Conservation (phyloP, 345 rosid genomes). For the Luvunga scandens region DNA sequence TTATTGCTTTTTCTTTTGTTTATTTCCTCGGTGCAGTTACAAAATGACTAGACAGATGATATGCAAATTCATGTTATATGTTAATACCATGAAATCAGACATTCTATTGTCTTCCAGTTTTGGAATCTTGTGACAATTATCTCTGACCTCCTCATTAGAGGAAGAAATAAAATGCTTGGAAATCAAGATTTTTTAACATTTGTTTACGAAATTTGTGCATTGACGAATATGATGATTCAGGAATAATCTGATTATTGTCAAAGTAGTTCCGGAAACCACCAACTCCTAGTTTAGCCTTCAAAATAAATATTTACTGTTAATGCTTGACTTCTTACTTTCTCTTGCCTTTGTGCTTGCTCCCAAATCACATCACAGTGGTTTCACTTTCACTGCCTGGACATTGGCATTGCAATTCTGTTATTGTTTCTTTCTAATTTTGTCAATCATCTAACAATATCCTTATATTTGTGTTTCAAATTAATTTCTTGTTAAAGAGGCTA, state of each 20-base stretch:
- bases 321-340: not conserved
- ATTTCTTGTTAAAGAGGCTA: constrained; percentile 45
- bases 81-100: not conserved
- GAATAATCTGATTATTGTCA: not conserved
- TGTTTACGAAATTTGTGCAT: not conserved
- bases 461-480: constrained; percentile 6
- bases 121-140: not conserved
- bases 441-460: not conserved
- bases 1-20: not conserved
- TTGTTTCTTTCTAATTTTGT: not conserved
- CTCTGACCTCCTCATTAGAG: not conserved
- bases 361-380: not conserved
- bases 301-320: too few species aligned
- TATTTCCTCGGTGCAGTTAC: not conserved
- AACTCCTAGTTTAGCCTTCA: not conserved
- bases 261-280: not conserved
- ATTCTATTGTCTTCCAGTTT: not conserved
- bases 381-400: not conserved
- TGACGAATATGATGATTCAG: not conserved
- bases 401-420: not conserved
- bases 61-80: not conserved
- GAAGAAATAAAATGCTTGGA: not conserved
- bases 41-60: not conserved
- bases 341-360: not conserved
- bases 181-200: not conserved